Conservation (phyloP, 2,329 filamentous ascomycete species). For the Volutella citrinella region DNA sequence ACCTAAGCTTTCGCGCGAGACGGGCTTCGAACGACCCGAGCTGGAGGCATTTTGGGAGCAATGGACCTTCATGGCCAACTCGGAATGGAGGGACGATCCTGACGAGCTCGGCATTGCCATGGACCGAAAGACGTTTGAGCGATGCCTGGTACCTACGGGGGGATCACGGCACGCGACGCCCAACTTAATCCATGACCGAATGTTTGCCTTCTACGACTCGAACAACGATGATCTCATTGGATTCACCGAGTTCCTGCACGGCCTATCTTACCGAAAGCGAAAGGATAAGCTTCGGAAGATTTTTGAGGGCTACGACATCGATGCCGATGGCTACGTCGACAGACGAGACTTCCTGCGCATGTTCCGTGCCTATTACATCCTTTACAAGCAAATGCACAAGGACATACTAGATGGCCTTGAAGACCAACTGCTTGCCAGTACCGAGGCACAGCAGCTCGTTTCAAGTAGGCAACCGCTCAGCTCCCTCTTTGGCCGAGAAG, state of each 20-base stretch:
- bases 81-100: conserved; percentile 78
- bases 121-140: conserved; percentile 89
- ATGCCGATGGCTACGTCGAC: conserved; percentile 81
- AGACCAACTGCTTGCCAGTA: conserved; percentile 73
- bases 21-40: conserved; percentile 79
- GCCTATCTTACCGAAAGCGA: conserved; percentile 67
- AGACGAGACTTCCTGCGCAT: conserved; percentile 86
- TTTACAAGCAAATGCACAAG: conserved; percentile 84
- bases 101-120: conserved; percentile 77
- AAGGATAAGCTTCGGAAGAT: conserved; percentile 70
- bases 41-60: conserved; percentile 95
- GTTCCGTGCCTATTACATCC: conserved; percentile 87
- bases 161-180: conserved; percentile 74
- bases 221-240: conserved; percentile 86
- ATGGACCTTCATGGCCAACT: conserved; percentile 89
- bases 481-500: conserved; percentile 70
- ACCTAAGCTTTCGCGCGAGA: conserved; percentile 66
- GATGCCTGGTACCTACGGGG: conserved; percentile 82
- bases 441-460: conserved; percentile 73
- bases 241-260: conserved; percentile 87
- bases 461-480: conserved; percentile 73
- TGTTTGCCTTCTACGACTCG: conserved; percentile 95
- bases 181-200: conserved; percentile 90
- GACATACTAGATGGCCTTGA: conserved; percentile 78
- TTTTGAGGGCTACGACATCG: conserved; percentile 88